Evolutionary conservation across 1,284 basidiomycete species (phyloP).

Genomic region (Leucoagaricus sp.): DNA sequence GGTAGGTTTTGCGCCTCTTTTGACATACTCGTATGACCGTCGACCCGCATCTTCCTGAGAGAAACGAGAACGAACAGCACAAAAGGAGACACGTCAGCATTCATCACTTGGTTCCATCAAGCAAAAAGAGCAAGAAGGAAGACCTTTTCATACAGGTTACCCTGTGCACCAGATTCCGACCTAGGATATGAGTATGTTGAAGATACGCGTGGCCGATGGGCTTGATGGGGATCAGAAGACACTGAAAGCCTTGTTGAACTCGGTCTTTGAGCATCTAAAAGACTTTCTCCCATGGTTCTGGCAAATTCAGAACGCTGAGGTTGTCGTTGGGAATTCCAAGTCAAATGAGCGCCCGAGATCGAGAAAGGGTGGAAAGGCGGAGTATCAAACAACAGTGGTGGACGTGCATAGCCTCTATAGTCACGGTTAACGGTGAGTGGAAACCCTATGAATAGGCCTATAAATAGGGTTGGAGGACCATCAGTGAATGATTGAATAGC

Average conservation of each 20-base stretch:
- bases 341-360: too few relatives aligned
- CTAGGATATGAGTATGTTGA: neutral
- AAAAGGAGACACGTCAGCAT: neutral
- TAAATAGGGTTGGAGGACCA: too few relatives aligned
- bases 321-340: too few relatives aligned
- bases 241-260: neutral
- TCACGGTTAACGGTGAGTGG: neutral
- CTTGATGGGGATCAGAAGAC: neutral
- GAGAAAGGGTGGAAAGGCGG: too few relatives aligned
- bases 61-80: neutral
- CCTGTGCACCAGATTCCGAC: neutral
- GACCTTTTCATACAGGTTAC: neutral
- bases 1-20: neutral
- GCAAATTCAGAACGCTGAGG: too few relatives aligned
- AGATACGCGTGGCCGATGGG: neutral
- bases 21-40: constrained; percentile 1
- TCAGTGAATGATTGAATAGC: too few relatives aligned
- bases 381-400: too few relatives aligned
- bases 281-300: neutral
- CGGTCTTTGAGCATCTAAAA: neutral
- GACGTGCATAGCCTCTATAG: too few relatives aligned
- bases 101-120: too few relatives aligned
- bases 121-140: neutral
- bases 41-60: neutral
- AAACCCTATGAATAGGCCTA: too few relatives aligned